Base-by-base conservation (phyloP, 2,329 filamentous ascomycete species). In the Coleophoma crateriformis region DNA sequence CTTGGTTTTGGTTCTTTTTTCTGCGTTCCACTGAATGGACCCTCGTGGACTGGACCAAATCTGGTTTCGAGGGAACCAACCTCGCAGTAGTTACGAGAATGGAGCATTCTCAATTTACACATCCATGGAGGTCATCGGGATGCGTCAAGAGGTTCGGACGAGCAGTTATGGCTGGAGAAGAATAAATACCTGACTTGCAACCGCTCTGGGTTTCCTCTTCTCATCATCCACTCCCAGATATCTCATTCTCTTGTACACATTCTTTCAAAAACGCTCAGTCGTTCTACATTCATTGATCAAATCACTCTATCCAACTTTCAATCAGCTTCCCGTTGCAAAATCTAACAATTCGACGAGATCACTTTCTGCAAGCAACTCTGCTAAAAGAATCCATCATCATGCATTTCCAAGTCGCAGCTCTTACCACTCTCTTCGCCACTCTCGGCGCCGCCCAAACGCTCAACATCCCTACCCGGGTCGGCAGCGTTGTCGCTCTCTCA, bases 391-490 rank as follows among this genome's bases (percentile, higher is more conserved):
- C 35, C 7, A 17, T 50, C 53, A 56, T 41, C 38, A 58, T 58
- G 56, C 54, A 57, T 39, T 52, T 57, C 50, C 46, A 48, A 44
- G 46, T 50, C 34, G 39, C 56, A 17, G 41, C 50, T 43, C 41
- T 56, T 33, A 48, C 56, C 41, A 50, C 54, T 43, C 39, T 54
- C 45, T 27, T 57, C 47, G 56, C 53, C 27, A 53, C 51, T 43
- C 35, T 57, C 33, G 50, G 34, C 45, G 47, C 52, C 33, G 54
- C 51, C n/a, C 56, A 58, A 46, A 45, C 48, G n/a, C 46, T 58
- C 20, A 52, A 54, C 39, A 58, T 58, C 38, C 56, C 54, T 44
- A 41, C 54, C 33, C 48, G 55, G 22, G 19, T 37, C 43, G 55
- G 57, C 6, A 48, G 41, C 17, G 52, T 54, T 34, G 46, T 53